These are phyloP conservation scores for Globisporangium mamillatum DNA, from an alignment of 352 stramenopile genomes.

Conservation along the genomic window DNA sequence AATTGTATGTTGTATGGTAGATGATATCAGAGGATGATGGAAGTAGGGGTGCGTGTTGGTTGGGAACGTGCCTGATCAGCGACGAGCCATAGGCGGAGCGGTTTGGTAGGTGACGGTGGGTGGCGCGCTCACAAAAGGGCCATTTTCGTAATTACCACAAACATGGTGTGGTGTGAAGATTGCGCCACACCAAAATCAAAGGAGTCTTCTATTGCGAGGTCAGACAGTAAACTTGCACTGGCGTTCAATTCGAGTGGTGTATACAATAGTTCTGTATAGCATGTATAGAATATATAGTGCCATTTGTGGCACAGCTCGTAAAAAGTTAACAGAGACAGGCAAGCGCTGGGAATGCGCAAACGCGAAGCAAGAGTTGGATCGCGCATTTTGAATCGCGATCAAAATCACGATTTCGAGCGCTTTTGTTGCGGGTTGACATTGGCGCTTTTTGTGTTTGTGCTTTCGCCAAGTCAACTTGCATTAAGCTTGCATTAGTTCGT, in stretches of 20 bases:
- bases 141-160: slow-evolving; percentile 4
- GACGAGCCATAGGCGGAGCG: background rate
- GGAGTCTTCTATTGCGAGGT: background rate
- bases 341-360: background rate
- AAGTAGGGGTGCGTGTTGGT: background rate
- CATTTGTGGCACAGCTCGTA: background rate
- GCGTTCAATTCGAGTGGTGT: too few relatives aligned
- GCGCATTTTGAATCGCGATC: background rate
- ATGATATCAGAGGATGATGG: background rate
- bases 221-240: too few relatives aligned
- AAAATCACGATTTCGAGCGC: background rate
- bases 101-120: background rate
- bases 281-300: too few relatives aligned
- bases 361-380: background rate
- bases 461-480: background rate
- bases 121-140: background rate
- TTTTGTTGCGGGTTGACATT: background rate
- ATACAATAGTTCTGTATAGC: too few relatives aligned
- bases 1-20: too few relatives aligned
- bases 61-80: slow-evolving; percentile 5
- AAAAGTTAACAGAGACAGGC: background rate
- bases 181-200: background rate
- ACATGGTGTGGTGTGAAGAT: background rate
- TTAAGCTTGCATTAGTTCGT: background rate
- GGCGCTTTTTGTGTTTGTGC: background rate